phyloP scores from a whole-genome alignment of 2,329 filamentous ascomycete genomes.

The Talaromyces sp. region DNA sequence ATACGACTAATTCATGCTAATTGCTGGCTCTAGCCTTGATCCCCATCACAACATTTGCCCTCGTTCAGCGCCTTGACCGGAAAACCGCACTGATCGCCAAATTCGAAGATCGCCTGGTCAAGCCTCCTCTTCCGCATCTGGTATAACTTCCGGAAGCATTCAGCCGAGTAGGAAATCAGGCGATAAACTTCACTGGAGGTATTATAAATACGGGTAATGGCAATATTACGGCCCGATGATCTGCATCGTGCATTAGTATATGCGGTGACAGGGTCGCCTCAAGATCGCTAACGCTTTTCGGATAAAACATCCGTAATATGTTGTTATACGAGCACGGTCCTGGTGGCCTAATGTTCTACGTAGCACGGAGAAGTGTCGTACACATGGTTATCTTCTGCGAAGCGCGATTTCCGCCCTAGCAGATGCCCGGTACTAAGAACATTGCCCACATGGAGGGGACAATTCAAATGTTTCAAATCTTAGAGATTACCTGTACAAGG shows the following conservation, averaged over 20 bases:
- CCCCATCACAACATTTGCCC: constrained; percentile 79
- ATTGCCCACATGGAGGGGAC: not conserved
- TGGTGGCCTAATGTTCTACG: not conserved
- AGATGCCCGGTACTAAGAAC: not conserved
- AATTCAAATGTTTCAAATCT: not conserved
- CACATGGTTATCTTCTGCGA: not conserved
- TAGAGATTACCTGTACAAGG: not conserved
- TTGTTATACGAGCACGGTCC: not conserved
- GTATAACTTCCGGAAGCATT: not conserved
- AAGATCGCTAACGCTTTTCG: not conserved
- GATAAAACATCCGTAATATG: not conserved
- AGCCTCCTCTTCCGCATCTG: constrained; percentile 67
- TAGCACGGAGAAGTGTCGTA: not conserved
- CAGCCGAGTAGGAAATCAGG: not conserved
- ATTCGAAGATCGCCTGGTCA: constrained; percentile 85
- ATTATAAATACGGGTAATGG: not conserved
- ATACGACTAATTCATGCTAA: not conserved
- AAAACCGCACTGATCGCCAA: constrained; percentile 89
- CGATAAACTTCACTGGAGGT: not conserved
- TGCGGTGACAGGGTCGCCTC: not conserved
- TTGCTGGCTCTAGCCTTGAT: constrained; percentile 58
- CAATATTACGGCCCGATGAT: not conserved
- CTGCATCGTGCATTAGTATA: not conserved
- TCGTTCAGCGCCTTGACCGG: constrained; percentile 88
- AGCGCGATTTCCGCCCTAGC: not conserved